phyloP scores from a whole-genome alignment of 805 yeast species.

The Deakozyma indianensis region DNA sequence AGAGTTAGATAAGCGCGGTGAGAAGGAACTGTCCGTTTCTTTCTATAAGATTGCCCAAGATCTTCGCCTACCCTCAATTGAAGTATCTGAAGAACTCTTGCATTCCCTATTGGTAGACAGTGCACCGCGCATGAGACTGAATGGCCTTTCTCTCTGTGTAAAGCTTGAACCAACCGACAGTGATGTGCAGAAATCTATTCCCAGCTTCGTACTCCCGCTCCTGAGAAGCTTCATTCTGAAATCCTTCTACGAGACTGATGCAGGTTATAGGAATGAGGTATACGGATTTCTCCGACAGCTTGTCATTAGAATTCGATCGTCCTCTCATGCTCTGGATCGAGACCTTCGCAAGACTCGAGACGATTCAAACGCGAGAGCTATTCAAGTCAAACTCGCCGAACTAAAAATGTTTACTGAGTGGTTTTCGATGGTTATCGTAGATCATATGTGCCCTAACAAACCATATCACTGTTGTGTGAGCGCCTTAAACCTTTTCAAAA shows the following conservation, averaged over 20 bases:
- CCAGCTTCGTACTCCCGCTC: not conserved
- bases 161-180: not conserved
- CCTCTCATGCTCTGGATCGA: slow-evolving; percentile 43
- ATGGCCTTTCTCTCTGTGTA: not conserved
- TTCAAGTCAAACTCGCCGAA: slow-evolving; percentile 12
- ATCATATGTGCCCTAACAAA: slow-evolving; percentile 37
- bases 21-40: not conserved
- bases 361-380: not conserved
- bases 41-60: slow-evolving; percentile 50
- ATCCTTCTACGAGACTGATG: slow-evolving; percentile 42
- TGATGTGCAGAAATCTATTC: not conserved
- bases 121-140: not conserved
- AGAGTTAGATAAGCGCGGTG: not conserved
- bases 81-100: not conserved
- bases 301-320: slow-evolving; percentile 51
- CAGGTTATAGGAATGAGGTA: slow-evolving; percentile 56
- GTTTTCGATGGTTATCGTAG: slow-evolving; percentile 24
- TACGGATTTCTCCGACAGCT: slow-evolving; percentile 48
- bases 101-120: not conserved
- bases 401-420: slow-evolving; percentile 24
- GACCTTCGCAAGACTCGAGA: slow-evolving; percentile 19
- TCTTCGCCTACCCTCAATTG: slow-evolving; percentile 17
- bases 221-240: not conserved
- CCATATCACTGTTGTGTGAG: slow-evolving; percentile 40
- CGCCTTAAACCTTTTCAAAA: slow-evolving; percentile 32